Percentiles rank a stretch among this genome's conserved stretches.
Conservation (phyloP, 1,139 yeast genomes). For the Geotrichum restrictum region DNA sequence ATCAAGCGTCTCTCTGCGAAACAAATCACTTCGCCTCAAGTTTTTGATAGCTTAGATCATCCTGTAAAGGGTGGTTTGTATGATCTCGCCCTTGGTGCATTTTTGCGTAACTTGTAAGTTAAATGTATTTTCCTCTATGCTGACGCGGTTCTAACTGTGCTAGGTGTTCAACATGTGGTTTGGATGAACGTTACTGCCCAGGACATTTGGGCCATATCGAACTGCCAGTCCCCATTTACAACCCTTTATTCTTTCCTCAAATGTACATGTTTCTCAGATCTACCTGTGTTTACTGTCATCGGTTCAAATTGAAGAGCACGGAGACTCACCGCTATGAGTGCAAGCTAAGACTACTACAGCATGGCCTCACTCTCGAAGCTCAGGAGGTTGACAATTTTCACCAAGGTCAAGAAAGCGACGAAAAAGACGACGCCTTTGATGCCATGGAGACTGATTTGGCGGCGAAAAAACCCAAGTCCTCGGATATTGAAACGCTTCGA, state of each 20-base stretch:
- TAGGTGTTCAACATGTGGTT: constrained; percentile 87
- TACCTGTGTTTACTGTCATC: constrained; percentile 86
- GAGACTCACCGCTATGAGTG: constrained; percentile 77
- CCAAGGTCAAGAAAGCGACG: constrained; percentile 32
- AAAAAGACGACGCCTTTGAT: constrained; percentile 23
- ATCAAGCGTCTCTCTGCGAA: constrained; percentile 84
- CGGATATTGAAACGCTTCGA: constrained; percentile 43
- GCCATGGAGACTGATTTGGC: constrained; percentile 24
- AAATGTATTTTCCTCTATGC: constrained; percentile 14
- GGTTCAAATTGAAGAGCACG: constrained; percentile 61
- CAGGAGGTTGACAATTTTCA: constrained; percentile 64
- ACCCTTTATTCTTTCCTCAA: constrained; percentile 90
- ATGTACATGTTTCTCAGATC: constrained; percentile 79
- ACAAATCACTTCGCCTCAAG: constrained; percentile 92
- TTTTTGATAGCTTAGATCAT: constrained; percentile 92
- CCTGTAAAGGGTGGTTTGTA: constrained; percentile 92
- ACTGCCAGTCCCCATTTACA: constrained; percentile 90
- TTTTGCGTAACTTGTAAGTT: constrained; percentile 60
- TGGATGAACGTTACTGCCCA: constrained; percentile 91
- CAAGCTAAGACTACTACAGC: constrained; percentile 75
- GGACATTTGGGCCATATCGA: constrained; percentile 99
- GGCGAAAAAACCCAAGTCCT: constrained; percentile 21
- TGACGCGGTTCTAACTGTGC: constrained; percentile 22
- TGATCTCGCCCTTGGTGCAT: constrained; percentile 92
- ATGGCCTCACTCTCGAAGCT: constrained; percentile 80